Conservation (phyloP, 345 rosid species). For the Odontarrhena argentea region DNA sequence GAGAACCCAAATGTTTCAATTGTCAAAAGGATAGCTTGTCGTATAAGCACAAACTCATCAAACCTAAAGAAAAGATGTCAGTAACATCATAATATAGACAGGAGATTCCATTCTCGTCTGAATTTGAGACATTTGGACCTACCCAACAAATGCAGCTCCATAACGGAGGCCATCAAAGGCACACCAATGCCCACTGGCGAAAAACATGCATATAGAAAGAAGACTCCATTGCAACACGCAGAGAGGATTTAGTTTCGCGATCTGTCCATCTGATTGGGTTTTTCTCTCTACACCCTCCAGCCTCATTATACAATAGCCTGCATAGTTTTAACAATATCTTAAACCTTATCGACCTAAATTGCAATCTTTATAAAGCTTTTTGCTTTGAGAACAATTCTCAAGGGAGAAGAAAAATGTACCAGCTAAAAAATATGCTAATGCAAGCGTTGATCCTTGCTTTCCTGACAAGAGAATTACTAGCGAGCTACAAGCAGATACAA, state of each 20-base stretch:
- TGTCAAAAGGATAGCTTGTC: slow-evolving; percentile 88
- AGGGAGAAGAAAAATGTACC: slow-evolving; percentile 46
- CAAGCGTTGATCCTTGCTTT: slow-evolving; percentile 79
- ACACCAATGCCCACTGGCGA: slow-evolving; percentile 97
- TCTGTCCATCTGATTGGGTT: slow-evolving; percentile 35
- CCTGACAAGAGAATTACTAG: slow-evolving; percentile 74
- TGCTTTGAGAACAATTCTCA: background rate
- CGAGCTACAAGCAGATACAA: slow-evolving; percentile 79
- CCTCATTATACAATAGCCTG: slow-evolving; percentile 84
- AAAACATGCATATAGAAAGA: slow-evolving; percentile 77
- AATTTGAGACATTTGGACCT: slow-evolving; percentile 38
- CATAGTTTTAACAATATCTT: slow-evolving; percentile 23
- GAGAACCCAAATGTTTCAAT: slow-evolving; percentile 93
- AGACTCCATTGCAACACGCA: slow-evolving; percentile 81
- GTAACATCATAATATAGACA: slow-evolving; percentile 9
- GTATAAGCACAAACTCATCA: slow-evolving; percentile 82
- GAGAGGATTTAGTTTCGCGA: slow-evolving; percentile 51
- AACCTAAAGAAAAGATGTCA: slow-evolving; percentile 61
- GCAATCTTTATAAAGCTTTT: slow-evolving; percentile 16
- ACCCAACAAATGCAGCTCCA: slow-evolving; percentile 97
- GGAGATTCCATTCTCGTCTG: background rate
- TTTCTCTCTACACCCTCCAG: slow-evolving; percentile 55
- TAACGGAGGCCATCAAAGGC: slow-evolving; percentile 97
- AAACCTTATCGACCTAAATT: slow-evolving; percentile 2
- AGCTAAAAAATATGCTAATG: slow-evolving; percentile 65